A percentile compares a stretch with the other conserved stretches of the same genome.
These are phyloP conservation scores for Diaporthe eres DNA, from an alignment of 2,329 filamentous ascomycete genomes.

Conservation along the genomic window DNA sequence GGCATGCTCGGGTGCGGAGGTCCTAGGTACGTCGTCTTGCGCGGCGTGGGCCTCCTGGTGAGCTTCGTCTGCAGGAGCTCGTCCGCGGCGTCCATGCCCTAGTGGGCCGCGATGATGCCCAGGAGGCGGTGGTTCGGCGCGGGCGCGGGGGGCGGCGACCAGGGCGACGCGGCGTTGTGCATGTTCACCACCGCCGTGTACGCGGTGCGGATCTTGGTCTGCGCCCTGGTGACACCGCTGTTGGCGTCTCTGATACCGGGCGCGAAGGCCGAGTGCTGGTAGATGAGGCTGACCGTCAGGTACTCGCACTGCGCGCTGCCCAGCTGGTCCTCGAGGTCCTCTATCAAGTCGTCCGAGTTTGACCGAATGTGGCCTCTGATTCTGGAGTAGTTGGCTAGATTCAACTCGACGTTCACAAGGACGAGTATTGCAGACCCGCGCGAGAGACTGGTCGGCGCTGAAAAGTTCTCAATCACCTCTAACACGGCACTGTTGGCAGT, in stretches of 20 bases:
- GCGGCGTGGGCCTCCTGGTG: conserved; percentile 31
- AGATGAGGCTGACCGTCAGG: conserved; percentile 66
- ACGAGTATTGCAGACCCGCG: conserved; percentile 62
- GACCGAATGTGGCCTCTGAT: conserved; percentile 50
- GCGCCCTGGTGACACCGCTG: conserved; percentile 55
- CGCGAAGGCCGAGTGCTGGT: conserved; percentile 70
- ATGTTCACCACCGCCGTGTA: conserved; percentile 65
- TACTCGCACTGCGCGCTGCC: conserved; percentile 64
- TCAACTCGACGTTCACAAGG: conserved; percentile 61
- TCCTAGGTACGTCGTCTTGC: conserved; percentile 40
- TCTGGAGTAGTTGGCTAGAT: conserved; percentile 39
- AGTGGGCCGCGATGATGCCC: conserved; percentile 63
- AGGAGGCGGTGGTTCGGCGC: conserved; percentile 55
- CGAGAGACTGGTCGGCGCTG: conserved; percentile 59
- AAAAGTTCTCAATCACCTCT: conserved; percentile 62
- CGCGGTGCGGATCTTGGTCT: conserved; percentile 67
- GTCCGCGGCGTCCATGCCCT: conserved; percentile 60
- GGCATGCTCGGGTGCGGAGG: not conserved
- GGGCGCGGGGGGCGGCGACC: conserved; percentile 61
- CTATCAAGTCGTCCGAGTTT: conserved; percentile 69
- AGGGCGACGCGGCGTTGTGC: conserved; percentile 63
- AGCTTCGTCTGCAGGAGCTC: conserved; percentile 56
- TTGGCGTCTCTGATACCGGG: not conserved
- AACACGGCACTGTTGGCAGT: conserved; percentile 51
- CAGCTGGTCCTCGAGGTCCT: conserved; percentile 70